Conservation (phyloP, 805 yeast species). For the Starmerella etchellsii region DNA sequence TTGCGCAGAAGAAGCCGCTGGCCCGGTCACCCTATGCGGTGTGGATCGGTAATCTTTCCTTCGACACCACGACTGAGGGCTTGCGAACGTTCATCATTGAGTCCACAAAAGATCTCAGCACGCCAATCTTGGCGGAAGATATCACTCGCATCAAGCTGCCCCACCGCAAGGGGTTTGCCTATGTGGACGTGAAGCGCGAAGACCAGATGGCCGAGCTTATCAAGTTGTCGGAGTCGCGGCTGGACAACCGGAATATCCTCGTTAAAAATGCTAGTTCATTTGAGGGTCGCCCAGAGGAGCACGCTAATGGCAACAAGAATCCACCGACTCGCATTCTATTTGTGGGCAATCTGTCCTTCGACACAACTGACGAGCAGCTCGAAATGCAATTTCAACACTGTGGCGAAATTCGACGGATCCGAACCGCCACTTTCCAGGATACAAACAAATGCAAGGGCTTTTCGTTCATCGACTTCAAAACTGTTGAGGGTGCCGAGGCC, state of each 20-base stretch:
- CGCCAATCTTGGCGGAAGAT: conserved; percentile 39
- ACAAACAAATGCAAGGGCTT: conserved; percentile 94
- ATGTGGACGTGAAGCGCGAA: conserved; percentile 59
- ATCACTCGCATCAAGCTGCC: conserved; percentile 74
- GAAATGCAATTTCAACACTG: conserved; percentile 79
- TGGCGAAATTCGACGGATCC: conserved; percentile 68
- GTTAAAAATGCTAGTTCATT: conserved; percentile 70
- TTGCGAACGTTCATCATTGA: conserved; percentile 48
- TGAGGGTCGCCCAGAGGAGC: conserved; percentile 71
- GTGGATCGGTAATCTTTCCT: conserved; percentile 90
- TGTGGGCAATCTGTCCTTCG: conserved; percentile 87
- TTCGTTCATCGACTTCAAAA: conserved; percentile 77
- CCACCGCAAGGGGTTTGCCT: conserved; percentile 66
- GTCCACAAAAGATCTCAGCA: conserved; percentile 29
- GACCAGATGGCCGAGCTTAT: conserved; percentile 52
- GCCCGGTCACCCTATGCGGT: conserved; percentile 40
- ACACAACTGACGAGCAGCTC: conserved; percentile 68
- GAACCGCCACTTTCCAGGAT: conserved; percentile 98
- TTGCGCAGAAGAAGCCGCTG: conserved; percentile 17
- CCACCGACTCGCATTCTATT: conserved; percentile 83
- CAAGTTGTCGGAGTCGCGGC: conserved; percentile 50
- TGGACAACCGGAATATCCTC: conserved; percentile 75
- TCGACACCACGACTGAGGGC: conserved; percentile 69
- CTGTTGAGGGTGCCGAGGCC: conserved; percentile 65
- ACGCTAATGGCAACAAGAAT: conserved; percentile 40